Base-by-base conservation (phyloP, 2,329 filamentous ascomycete species). In the Fusarium bulbicola region DNA sequence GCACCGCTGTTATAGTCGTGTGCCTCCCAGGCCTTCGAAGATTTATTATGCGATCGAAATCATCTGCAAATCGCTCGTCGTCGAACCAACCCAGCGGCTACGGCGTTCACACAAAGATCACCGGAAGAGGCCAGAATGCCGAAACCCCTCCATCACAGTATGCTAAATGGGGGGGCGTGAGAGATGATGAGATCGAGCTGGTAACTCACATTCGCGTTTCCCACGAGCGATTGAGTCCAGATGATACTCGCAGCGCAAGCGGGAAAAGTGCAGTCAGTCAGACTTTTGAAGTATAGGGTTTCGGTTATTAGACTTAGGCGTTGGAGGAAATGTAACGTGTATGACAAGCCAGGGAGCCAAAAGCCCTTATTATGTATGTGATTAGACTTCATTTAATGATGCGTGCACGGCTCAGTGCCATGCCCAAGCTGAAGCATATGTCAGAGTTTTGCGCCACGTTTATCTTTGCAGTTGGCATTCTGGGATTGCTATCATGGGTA, bases 121-220 rank as follows among this genome's bases (percentile, higher is more conserved):
- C 46, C 2, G 32, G 56, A 10, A 36, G 8, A 32, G 56, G 56
- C 20, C 59, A 57, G 18, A 57, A 21, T 3, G 36, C 14, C 16
- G 42, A 42, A 3, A 26, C n/a, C 7, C 63, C 46, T 6, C 24
- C 36, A 3, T 67, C 65, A 2, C 49, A 47, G 2, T 67, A 67
- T 2, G 40, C 57, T 10, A 67, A 67, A 60, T 67, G 65, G 65
- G 65, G 65, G 65, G 65, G 65, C 3, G 40, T 67, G 3, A 14
- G 62, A 7, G 65, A 67, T 6, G 65, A 67, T 28, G 65, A 67
- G n/a, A 67, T 67, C 12, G 62, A 64, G 21, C 28, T 67, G 3
- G 65, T 67, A 6, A 67, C 65, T 6, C 53, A 67, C 15, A 61
- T 67, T 37, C 65, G 65, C 5, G 26, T 53, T 39, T 53, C 50